Evolutionary conservation across 129 eudicot genomes (phyloP).

Genomic region (Centaurea solstitialis): DNA sequence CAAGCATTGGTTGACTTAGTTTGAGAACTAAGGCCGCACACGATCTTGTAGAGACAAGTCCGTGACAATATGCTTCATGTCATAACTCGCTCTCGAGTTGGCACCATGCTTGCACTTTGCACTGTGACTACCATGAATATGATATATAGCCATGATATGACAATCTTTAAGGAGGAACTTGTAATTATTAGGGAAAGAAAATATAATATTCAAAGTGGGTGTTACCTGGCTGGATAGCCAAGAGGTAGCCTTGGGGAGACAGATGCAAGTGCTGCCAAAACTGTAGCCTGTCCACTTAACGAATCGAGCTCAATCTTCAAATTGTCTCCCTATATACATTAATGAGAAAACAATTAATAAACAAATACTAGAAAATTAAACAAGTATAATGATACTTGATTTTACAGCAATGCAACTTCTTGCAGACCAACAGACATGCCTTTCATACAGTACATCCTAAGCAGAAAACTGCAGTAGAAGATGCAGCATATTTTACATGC

Average conservation of each 20-base stretch:
- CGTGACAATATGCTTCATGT: background rate
- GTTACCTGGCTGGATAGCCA: slow-evolving; percentile 95
- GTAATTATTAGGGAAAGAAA: background rate
- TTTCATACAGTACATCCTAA: background rate
- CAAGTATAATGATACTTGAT: background rate
- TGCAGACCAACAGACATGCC: background rate
- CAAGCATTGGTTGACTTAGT: no score
- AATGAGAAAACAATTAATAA: slow-evolving; percentile 10
- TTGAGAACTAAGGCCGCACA: no score
- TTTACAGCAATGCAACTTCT: slow-evolving; percentile 4
- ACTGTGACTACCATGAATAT: background rate
- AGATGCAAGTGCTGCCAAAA: slow-evolving; percentile 94
- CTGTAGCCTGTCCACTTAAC: slow-evolving; percentile 90
- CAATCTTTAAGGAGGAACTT: background rate
- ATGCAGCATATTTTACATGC: background rate
- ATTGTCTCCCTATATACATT: slow-evolving; percentile 63
- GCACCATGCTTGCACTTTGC: background rate
- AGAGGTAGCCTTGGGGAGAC: slow-evolving; percentile 88
- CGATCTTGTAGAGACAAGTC: no score
- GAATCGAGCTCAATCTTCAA: slow-evolving; percentile 76
- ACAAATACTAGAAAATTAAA: background rate
- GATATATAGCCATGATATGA: background rate
- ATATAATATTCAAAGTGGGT: background rate
- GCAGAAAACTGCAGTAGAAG: background rate
- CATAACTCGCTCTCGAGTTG: background rate